Percentiles rank a stretch among this genome's conserved stretches.
Evolutionary conservation across 371 early-diverging fungal genomes (phyloP).

Genomic region (Blastocladiella emersonii): DNA sequence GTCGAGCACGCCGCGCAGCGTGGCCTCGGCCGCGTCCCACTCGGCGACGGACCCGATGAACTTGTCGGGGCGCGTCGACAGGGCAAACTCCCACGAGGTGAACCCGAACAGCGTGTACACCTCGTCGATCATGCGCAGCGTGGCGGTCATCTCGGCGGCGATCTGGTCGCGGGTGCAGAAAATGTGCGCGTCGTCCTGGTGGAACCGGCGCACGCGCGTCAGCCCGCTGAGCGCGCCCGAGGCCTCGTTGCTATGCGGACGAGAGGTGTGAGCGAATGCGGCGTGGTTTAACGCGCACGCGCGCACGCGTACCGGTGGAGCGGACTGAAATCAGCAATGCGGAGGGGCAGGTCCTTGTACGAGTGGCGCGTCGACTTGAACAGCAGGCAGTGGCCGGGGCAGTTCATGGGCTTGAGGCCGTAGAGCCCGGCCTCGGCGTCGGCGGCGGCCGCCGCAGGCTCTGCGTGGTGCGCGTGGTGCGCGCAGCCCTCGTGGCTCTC

Average conservation of each 20-base stretch:
- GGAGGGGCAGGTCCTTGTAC: constrained; percentile 93
- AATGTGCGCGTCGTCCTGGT: constrained; percentile 99
- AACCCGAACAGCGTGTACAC: constrained; percentile 80
- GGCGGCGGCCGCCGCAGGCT: constrained; percentile 12
- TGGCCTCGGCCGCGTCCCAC: constrained; percentile 88
- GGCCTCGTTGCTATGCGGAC: constrained; percentile 64
- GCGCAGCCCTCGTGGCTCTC: constrained; percentile 9
- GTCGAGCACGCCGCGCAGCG: constrained; percentile 61
- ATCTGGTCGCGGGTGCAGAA: constrained; percentile 86
- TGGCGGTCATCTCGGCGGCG: constrained; percentile 58
- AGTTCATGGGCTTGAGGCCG: constrained; percentile 99
- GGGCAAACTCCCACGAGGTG: constrained; percentile 58
- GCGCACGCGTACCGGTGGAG: constrained; percentile 64
- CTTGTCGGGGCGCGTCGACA: constrained; percentile 96
- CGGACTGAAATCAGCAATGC: constrained; percentile 98
- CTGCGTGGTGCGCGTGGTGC: constrained; percentile 25
- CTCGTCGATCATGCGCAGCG: constrained; percentile 73
- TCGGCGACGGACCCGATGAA: constrained; percentile 80
- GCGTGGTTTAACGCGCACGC: background rate
- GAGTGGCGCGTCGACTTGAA: constrained; percentile 85
- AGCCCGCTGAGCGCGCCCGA: constrained; percentile 95
- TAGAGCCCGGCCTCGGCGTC: constrained; percentile 56
- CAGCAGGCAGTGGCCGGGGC: constrained; percentile 99
- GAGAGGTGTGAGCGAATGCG: background rate
- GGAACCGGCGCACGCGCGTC: constrained; percentile 98